Conservation (phyloP, 495 filamentous ascomycete genomes). For the Trichoderma reesei region DNA sequence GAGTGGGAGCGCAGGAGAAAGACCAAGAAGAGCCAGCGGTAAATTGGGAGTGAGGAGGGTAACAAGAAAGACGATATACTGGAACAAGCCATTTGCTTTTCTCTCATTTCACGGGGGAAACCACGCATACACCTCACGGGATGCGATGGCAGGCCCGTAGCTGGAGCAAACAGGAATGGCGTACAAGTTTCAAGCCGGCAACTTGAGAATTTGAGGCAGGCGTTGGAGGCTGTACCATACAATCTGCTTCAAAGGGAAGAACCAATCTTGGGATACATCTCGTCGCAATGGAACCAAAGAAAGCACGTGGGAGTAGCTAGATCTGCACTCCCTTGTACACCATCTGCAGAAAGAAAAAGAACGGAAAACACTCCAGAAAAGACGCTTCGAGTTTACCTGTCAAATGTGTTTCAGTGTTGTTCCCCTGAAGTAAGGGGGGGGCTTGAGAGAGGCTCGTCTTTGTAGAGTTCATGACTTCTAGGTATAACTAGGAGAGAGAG, state of each 20-base stretch:
- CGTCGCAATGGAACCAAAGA: neutral
- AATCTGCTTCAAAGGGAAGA: neutral
- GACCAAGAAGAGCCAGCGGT: slow-evolving; percentile 24
- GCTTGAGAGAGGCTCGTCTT: no score
- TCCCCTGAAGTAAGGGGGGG: no score
- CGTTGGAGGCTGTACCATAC: neutral
- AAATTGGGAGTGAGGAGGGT: neutral
- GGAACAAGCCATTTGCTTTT: neutral
- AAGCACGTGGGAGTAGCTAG: neutral
- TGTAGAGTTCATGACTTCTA: neutral
- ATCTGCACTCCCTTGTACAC: neutral
- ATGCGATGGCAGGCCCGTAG: neutral
- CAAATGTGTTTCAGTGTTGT: neutral
- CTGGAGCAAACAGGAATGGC: neutral
- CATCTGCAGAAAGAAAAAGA: neutral
- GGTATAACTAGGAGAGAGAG: neutral
- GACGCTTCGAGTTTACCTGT: neutral
- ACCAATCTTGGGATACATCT: neutral
- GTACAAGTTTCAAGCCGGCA: neutral
- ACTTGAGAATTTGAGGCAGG: neutral
- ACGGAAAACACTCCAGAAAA: neutral
- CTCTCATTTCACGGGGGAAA: neutral
- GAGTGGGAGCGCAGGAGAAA: slow-evolving; percentile 40
- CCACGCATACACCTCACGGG: neutral
- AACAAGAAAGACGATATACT: neutral